Percentiles rank a stretch among this genome's conserved stretches.
phyloP scores from a whole-genome alignment of 257 asterid species.

The Ophiorrhiza pumila region DNA sequence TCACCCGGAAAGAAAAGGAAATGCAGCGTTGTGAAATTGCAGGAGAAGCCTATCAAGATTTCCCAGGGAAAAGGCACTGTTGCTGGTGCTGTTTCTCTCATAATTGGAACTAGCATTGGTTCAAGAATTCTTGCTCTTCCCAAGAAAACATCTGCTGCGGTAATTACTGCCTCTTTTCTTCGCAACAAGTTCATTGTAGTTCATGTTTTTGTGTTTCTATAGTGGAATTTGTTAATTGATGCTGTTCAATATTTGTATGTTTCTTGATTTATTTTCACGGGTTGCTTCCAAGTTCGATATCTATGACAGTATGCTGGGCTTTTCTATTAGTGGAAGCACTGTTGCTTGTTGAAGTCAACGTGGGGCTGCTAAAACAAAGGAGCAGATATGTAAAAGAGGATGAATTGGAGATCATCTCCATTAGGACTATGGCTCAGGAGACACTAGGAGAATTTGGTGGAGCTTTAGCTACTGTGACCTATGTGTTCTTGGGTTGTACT shows the following conservation, averaged over 20 bases:
- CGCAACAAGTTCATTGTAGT: not conserved
- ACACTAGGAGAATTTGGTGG: constrained; percentile 86
- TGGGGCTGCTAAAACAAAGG: constrained; percentile 49
- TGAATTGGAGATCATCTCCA: constrained; percentile 65
- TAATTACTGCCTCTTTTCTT: constrained; percentile 17
- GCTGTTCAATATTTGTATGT: constrained; percentile 11
- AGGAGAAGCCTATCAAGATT: constrained; percentile 26
- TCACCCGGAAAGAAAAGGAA: constrained; percentile 18
- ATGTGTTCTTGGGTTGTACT: constrained; percentile 75
- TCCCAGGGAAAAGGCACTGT: constrained; percentile 53
- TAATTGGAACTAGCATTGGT: constrained; percentile 81
- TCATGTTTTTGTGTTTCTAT: too few species aligned
- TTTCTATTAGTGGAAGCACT: constrained; percentile 71
- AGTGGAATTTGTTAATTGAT: not conserved
- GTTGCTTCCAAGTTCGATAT: constrained; percentile 63
- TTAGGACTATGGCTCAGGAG: constrained; percentile 84
- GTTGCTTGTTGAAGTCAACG: constrained; percentile 66
- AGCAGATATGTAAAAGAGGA: constrained; percentile 21
- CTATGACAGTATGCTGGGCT: constrained; percentile 70
- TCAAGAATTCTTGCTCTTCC: constrained; percentile 88
- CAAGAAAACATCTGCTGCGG: constrained; percentile 67
- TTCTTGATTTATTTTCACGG: constrained; percentile 48
- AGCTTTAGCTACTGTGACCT: constrained; percentile 50
- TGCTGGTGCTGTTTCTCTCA: constrained; percentile 81
- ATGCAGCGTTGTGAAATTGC: constrained; percentile 20